phyloP scores from a whole-genome alignment of 2,329 filamentous ascomycete species.

The Paraphoma chrysanthemicola region DNA sequence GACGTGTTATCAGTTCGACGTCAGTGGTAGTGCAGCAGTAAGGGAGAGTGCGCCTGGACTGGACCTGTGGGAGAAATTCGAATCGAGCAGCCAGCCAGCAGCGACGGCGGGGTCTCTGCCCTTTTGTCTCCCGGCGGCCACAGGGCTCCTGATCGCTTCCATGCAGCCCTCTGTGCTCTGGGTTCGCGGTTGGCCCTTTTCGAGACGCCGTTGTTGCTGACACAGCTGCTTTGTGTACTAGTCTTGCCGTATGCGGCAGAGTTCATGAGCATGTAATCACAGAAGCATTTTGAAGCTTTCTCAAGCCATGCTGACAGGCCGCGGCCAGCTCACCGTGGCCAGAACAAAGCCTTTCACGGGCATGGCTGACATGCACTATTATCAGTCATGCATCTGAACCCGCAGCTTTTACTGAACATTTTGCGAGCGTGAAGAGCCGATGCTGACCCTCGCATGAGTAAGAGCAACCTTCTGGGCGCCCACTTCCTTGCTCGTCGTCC shows the following conservation, averaged over 20 bases:
- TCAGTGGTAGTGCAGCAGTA: neutral
- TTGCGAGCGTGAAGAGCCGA: neutral
- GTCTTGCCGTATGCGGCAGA: neutral
- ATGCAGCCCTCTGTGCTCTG: neutral
- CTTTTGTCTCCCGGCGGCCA: neutral
- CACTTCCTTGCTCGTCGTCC: neutral
- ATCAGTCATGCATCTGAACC: constrained; percentile 2
- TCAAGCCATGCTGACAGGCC: neutral
- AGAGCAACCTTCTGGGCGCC: neutral
- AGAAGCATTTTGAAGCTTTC: neutral
- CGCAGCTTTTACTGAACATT: neutral
- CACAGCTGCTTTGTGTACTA: neutral
- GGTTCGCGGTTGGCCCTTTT: neutral
- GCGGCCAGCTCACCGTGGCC: neutral
- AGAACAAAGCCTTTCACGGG: neutral
- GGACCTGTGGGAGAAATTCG: neutral
- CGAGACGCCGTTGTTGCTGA: neutral
- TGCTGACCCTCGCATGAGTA: neutral
- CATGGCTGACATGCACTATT: neutral
- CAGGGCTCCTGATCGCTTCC: neutral
- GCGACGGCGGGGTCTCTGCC: neutral
- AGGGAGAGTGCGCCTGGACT: neutral
- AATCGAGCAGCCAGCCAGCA: neutral
- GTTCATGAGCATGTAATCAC: neutral
- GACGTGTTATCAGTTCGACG: neutral